Conservation (phyloP, 768 basidiomycete species). For the Omphalotus guepiniiformis region DNA sequence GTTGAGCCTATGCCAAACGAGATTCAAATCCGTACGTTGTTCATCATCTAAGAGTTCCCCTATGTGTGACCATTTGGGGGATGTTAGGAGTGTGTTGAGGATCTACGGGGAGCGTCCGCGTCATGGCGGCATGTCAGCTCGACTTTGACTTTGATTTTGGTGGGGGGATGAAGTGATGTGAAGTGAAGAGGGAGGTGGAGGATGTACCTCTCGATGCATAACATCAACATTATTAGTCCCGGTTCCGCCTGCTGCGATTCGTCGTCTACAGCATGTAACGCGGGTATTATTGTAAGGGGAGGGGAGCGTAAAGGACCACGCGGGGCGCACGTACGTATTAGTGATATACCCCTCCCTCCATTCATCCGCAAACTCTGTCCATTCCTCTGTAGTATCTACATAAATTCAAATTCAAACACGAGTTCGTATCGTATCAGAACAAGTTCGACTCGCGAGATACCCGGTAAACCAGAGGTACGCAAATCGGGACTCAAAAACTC, state of each 20-base stretch:
- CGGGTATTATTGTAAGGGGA: not conserved
- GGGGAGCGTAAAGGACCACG: not conserved
- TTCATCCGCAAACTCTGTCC: conserved; percentile 47
- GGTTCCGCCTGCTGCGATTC: conserved; percentile 38
- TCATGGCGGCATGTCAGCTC: not conserved
- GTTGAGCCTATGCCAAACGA: conserved; percentile 57
- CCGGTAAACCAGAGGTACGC: conserved; percentile 5
- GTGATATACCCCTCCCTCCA: conserved; percentile 52
- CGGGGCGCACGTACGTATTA: conserved; percentile 35
- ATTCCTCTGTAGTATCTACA: conserved; percentile 24
- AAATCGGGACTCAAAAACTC: conserved; percentile 21
- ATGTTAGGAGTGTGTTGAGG: conserved; percentile 49
- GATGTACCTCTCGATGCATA: conserved; percentile 49
- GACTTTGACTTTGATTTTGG: not conserved
- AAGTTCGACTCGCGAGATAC: not conserved
- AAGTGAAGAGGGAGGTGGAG: not conserved
- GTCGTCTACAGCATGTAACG: conserved; percentile 25
- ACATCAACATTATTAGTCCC: conserved; percentile 51
- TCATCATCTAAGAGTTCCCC: conserved; percentile 38
- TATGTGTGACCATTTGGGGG: conserved; percentile 48
- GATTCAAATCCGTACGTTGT: conserved; percentile 40
- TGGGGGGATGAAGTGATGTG: not conserved
- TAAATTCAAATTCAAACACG: not conserved
- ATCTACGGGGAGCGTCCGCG: conserved; percentile 33
- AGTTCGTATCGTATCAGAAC: not conserved